These are phyloP conservation scores for Penstemon barbatus DNA, from an alignment of 257 asterid genomes.

Conservation along the genomic window DNA sequence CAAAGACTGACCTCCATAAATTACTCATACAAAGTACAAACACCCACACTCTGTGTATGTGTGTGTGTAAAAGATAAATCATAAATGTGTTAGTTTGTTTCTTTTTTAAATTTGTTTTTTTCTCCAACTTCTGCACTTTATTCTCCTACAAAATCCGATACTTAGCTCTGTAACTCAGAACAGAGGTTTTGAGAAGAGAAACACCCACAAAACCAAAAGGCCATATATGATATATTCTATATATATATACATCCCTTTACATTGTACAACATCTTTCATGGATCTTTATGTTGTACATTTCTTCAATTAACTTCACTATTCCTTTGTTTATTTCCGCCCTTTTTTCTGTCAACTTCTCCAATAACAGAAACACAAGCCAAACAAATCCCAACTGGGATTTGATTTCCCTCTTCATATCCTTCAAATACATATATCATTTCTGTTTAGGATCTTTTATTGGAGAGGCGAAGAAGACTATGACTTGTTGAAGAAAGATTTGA, in stretches of 20 bases:
- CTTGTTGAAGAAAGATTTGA: conserved; percentile 35
- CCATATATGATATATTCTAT: conserved; percentile 13
- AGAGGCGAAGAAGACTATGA: conserved; percentile 15
- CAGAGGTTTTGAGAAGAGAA: conserved; percentile 53
- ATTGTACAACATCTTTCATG: conserved; percentile 27
- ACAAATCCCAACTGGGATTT: conserved; percentile 26
- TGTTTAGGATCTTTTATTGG: neutral
- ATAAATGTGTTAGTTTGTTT: neutral
- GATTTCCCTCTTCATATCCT: conserved; percentile 18
- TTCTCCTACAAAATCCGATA: conserved; percentile 71
- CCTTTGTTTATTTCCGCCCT: conserved; percentile 22
- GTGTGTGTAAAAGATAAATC: neutral
- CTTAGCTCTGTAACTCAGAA: conserved; percentile 64
- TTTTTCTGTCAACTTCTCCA: conserved; percentile 30
- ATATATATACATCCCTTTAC: conserved; percentile 11
- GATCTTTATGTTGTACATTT: conserved; percentile 41
- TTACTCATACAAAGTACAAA: conserved; percentile 8
- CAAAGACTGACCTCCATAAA: conserved; percentile 33
- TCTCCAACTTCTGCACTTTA: conserved; percentile 62
- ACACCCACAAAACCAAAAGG: conserved; percentile 28
- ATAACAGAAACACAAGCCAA: conserved; percentile 24
- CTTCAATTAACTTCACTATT: conserved; percentile 31
- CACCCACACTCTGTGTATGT: conserved; percentile 6
- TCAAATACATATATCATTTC: too few relatives aligned
- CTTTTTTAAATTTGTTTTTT: conserved; percentile 9